phyloP scores from a whole-genome alignment of 2,329 filamentous ascomycete species.

The Pestalotiopsis fici region DNA sequence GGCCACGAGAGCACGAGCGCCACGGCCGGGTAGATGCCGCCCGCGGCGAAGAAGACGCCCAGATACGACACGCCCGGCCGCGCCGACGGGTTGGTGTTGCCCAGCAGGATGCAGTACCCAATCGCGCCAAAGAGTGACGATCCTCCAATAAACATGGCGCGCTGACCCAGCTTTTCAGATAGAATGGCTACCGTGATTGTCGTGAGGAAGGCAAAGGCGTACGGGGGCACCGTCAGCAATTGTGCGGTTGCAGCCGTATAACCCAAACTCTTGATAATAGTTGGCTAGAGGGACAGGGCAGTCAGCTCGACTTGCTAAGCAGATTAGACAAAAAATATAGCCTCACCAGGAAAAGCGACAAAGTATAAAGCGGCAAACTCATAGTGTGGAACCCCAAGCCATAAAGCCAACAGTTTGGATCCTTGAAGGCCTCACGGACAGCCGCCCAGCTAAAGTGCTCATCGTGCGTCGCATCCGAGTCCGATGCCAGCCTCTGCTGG shows the following conservation, averaged over 20 bases:
- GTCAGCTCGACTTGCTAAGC: background rate
- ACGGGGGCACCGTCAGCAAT: slow-evolving; percentile 64
- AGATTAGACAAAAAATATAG: background rate
- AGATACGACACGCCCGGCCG: slow-evolving; percentile 59
- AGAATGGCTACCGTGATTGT: slow-evolving; percentile 60
- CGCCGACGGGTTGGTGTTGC: slow-evolving; percentile 43
- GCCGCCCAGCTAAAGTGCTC: slow-evolving; percentile 71
- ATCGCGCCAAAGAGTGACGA: slow-evolving; percentile 58
- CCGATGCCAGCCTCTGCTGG: slow-evolving; percentile 62
- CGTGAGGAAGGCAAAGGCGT: slow-evolving; percentile 61
- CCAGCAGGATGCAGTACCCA: slow-evolving; percentile 63
- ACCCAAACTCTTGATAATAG: slow-evolving; percentile 55
- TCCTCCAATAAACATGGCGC: slow-evolving; percentile 65
- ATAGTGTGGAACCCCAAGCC: slow-evolving; percentile 72
- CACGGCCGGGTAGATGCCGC: slow-evolving; percentile 67
- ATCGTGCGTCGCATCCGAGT: slow-evolving; percentile 69
- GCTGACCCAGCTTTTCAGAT: slow-evolving; percentile 57
- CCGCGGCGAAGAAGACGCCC: slow-evolving; percentile 64
- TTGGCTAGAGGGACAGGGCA: slow-evolving; percentile 40
- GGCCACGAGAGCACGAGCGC: slow-evolving; percentile 69
- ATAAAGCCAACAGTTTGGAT: slow-evolving; percentile 74
- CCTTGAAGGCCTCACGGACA: slow-evolving; percentile 62
- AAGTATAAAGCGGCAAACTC: slow-evolving; percentile 61
- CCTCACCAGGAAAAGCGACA: slow-evolving; percentile 54
- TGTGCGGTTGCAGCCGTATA: slow-evolving; percentile 55